These are phyloP conservation scores for Ophiocordyceps camponoti-saundersi DNA, from an alignment of 2,329 filamentous ascomycete species.

Conservation along the genomic window DNA sequence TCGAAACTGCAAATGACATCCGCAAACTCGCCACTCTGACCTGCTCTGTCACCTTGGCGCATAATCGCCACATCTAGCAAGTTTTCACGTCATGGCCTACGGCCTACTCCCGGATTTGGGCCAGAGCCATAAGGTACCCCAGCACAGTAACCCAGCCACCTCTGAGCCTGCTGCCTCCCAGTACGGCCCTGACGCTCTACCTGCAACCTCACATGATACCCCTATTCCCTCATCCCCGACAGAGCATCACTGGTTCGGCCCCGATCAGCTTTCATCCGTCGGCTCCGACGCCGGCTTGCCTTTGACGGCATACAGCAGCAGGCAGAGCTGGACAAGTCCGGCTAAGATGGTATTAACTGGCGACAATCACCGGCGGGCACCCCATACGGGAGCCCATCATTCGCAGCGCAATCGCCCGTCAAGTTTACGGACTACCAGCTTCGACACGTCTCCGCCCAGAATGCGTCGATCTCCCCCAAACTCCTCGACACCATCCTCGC, in stretches of 20 bases:
- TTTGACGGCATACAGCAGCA: neutral
- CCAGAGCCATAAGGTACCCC: neutral
- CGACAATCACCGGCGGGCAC: neutral
- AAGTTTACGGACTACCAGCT: neutral
- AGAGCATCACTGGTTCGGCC: neutral
- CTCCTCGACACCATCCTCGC: neutral
- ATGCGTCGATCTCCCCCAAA: neutral
- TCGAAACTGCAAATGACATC: too few species aligned
- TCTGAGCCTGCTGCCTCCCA: neutral
- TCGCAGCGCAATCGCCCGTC: neutral
- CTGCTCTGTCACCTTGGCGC: neutral
- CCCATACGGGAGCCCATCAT: neutral
- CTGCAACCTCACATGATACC: neutral
- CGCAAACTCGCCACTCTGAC: neutral
- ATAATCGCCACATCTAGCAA: neutral
- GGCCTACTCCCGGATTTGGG: neutral
- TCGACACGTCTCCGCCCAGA: neutral
- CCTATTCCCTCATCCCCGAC: neutral
- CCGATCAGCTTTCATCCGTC: neutral
- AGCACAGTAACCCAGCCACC: neutral
- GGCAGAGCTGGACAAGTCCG: neutral
- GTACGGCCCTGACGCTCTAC: neutral
- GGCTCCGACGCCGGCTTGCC: neutral
- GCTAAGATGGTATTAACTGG: neutral
- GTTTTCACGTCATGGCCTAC: neutral